Percentiles rank a stretch among this genome's conserved stretches.
These are phyloP conservation scores for Stentor roeselii DNA, from an alignment of 73 alveolate species.

Conservation along the genomic window DNA sequence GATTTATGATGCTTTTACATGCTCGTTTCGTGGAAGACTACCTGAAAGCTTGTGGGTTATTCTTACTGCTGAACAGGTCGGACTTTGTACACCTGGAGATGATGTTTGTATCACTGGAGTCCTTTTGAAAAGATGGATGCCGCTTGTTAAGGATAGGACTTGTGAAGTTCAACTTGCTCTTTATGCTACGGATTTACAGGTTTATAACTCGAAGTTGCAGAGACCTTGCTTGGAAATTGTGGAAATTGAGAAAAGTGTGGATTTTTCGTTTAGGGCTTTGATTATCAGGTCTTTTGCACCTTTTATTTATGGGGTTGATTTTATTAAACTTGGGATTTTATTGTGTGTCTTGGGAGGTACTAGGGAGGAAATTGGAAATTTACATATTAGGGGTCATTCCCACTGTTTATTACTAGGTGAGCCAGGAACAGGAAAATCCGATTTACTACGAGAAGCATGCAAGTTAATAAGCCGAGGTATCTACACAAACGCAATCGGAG, in stretches of 20 bases:
- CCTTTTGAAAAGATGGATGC: slow-evolving; percentile 68
- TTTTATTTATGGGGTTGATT: slow-evolving; percentile 42
- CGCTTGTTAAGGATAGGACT: slow-evolving; percentile 15
- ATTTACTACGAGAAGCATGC: slow-evolving; percentile 50
- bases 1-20: slow-evolving; percentile 59
- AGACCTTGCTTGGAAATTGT: background rate
- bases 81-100: slow-evolving; percentile 74
- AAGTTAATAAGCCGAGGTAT: slow-evolving; percentile 53
- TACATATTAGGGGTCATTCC: slow-evolving; percentile 60
- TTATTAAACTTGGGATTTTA: slow-evolving; percentile 66
- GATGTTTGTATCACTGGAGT: slow-evolving; percentile 71
- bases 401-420: slow-evolving; percentile 78
- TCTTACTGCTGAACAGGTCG: slow-evolving; percentile 59
- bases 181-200: slow-evolving; percentile 6
- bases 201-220: background rate
- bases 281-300: slow-evolving; percentile 56
- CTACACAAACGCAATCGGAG: slow-evolving; percentile 71
- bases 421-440: slow-evolving; percentile 88
- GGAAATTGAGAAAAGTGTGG: slow-evolving; percentile 21
- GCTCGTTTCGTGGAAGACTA: slow-evolving; percentile 64
- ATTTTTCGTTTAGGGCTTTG: slow-evolving; percentile 30
- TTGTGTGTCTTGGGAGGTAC: slow-evolving; percentile 75
- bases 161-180: background rate
- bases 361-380: slow-evolving; percentile 40
- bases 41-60: slow-evolving; percentile 61